Base-by-base conservation (phyloP, 2,329 filamentous ascomycete genomes). In the Fusarium nurragi region DNA sequence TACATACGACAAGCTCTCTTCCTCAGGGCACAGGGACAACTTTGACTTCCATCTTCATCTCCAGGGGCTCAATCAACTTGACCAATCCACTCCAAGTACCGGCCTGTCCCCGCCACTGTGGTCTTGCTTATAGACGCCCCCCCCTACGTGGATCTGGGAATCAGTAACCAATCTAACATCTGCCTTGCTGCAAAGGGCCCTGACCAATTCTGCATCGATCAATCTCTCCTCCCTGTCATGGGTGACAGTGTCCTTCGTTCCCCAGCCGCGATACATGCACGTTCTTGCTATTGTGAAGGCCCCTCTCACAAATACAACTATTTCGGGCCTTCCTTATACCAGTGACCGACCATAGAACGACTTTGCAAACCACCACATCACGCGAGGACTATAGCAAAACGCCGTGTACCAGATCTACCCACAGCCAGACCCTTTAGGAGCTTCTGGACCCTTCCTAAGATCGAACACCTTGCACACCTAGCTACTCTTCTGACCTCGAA, bases 1-100 rank as follows among this genome's bases (percentile, higher is more conserved):
- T 71, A 64, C 56, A 69, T 66, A 60, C 56, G 54, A 69, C 65
- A 71, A 56, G 51, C 49, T 56, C 52, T 55, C 58, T 59, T 62
- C 54, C 56, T 67, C 60, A 71, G 54, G 55, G 69, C 57, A 56
- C 62, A 60, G 62, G 68, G 56, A 61, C 65, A 21, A 59, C 59
- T 59, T 61, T 54, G 55, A 61, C 58, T 61, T 62, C 41, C 50
- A 60, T 47, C 41, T 48, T 60, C 40, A 64, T 61, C 44, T 45
- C 49, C 66, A 71, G 66, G 64, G 68, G 66, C 52, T 54, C 58
- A 59, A 32, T 54, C 58, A 67, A 59, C 50, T 64, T 66, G 34
- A 36, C 49, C 54, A 49, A 47, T 28, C 65, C 66, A 34, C 51
- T 60, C 21, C 54, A 65, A 49, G 43, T 60, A n/a, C n/a, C 43